Evolutionary conservation across 2,329 filamentous ascomycete species (phyloP).

Genomic region (Diplodia seriata): DNA sequence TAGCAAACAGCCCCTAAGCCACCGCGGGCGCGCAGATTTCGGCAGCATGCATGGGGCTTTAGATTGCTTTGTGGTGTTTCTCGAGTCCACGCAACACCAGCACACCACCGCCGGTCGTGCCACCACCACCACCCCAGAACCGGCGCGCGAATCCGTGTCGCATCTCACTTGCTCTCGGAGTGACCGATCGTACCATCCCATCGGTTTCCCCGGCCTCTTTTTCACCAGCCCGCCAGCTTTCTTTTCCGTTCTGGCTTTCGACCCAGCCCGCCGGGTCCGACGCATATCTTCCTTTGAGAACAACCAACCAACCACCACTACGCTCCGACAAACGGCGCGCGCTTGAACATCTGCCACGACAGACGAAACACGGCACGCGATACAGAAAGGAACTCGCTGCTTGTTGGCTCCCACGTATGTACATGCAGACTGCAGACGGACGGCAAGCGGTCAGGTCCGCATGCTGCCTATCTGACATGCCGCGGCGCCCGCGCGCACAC

Average conservation of each 20-base stretch:
- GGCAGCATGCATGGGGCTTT: not conserved
- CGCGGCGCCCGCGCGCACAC: not conserved
- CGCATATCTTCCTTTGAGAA: not conserved
- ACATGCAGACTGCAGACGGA: not conserved
- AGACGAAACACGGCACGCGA: not conserved
- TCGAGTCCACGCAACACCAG: not conserved
- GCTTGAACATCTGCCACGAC: not conserved
- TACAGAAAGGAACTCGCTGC: not conserved
- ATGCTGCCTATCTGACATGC: not conserved
- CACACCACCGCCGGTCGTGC: not conserved
- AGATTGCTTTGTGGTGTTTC: constrained; percentile 2
- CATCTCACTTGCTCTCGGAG: not conserved
- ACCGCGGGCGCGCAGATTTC: not conserved
- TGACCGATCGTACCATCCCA: not conserved
- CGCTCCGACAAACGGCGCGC: not conserved
- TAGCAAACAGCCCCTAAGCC: not conserved
- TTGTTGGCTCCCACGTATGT: not conserved
- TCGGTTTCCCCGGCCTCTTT: not conserved
- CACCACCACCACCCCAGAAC: not conserved
- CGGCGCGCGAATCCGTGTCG: not conserved
- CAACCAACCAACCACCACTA: not conserved
- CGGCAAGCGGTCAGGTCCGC: not conserved
- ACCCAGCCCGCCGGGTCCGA: not conserved
- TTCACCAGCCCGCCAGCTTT: not conserved
- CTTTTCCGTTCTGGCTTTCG: not conserved